phyloP scores from a whole-genome alignment of 768 basidiomycete genomes.

The Fistulinella prunicolor region DNA sequence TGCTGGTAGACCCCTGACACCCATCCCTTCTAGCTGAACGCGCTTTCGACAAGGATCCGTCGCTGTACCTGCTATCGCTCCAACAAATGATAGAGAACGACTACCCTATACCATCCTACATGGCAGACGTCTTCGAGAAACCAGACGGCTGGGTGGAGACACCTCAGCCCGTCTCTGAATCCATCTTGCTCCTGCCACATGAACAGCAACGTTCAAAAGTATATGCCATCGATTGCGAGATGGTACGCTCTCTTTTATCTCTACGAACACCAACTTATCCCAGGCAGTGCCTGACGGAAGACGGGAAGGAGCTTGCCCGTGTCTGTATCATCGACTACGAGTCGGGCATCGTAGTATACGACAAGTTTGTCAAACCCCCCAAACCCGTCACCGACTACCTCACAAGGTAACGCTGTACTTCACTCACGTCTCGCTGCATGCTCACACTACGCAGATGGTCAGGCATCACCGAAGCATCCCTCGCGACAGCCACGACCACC shows the following conservation, averaged over 20 bases:
- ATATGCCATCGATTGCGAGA: slow-evolving; percentile 94
- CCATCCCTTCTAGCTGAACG: slow-evolving; percentile 48
- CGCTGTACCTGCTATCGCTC: slow-evolving; percentile 68
- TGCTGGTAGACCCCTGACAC: slow-evolving; percentile 3
- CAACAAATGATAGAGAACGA: slow-evolving; percentile 95
- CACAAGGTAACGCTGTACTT: slow-evolving; percentile 69
- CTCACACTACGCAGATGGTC: slow-evolving; percentile 62
- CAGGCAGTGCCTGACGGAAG: slow-evolving; percentile 77
- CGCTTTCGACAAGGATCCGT: slow-evolving; percentile 58
- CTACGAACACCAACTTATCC: background rate
- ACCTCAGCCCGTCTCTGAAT: slow-evolving; percentile 42
- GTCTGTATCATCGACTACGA: slow-evolving; percentile 80
- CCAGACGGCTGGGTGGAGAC: slow-evolving; percentile 81
- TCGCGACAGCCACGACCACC: slow-evolving; percentile 71
- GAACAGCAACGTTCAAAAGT: slow-evolving; percentile 46
- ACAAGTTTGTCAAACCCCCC: slow-evolving; percentile 84
- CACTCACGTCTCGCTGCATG: too few species aligned
- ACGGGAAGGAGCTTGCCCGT: slow-evolving; percentile 85
- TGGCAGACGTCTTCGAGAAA: slow-evolving; percentile 67
- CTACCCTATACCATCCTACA: slow-evolving; percentile 85
- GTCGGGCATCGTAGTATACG: slow-evolving; percentile 73
- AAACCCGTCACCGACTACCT: slow-evolving; percentile 88
- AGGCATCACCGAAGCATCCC: slow-evolving; percentile 79
- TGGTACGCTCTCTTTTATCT: slow-evolving; percentile 51
- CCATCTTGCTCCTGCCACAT: slow-evolving; percentile 31